phyloP scores from a whole-genome alignment of 2,329 filamentous ascomycete genomes.

The Madurella mycetomatis region DNA sequence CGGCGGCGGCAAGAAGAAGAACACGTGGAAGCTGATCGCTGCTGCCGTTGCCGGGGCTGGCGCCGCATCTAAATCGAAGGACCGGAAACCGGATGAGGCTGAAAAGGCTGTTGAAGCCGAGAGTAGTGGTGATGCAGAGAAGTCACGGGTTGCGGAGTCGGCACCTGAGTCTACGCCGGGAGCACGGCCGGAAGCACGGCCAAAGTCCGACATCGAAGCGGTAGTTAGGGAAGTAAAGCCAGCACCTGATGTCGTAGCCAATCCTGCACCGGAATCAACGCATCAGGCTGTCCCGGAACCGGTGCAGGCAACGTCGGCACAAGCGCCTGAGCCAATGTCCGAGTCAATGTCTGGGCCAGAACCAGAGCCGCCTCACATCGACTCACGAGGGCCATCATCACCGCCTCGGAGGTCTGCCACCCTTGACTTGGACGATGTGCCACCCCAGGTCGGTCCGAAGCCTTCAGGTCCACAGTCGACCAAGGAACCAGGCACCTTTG shows the following conservation, averaged over 20 bases:
- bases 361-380: background rate
- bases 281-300: background rate
- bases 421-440: constrained; percentile 38
- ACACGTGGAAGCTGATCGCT: constrained; percentile 50
- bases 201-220: background rate
- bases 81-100: constrained; percentile 8
- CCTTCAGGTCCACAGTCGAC: constrained; percentile 43
- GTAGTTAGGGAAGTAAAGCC: background rate
- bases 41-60: constrained; percentile 43
- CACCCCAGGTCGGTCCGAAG: constrained; percentile 55
- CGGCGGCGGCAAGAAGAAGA: constrained; percentile 8
- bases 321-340: constrained; percentile 1
- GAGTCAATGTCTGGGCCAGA: constrained; percentile 6
- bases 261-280: background rate
- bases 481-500: constrained; percentile 62
- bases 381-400: constrained; percentile 6
- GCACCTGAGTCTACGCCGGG: constrained; percentile 1
- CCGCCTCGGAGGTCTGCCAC: constrained; percentile 29
- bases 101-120: constrained; percentile 10
- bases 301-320: background rate
- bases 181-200: background rate
- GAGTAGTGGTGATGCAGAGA: constrained; percentile 6
- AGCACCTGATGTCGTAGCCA: background rate
- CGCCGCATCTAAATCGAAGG: constrained; percentile 14
- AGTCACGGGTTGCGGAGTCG: background rate